Evolutionary conservation across 345 rosid genomes (phyloP).

Genomic region (Noccaea caerulescens): DNA sequence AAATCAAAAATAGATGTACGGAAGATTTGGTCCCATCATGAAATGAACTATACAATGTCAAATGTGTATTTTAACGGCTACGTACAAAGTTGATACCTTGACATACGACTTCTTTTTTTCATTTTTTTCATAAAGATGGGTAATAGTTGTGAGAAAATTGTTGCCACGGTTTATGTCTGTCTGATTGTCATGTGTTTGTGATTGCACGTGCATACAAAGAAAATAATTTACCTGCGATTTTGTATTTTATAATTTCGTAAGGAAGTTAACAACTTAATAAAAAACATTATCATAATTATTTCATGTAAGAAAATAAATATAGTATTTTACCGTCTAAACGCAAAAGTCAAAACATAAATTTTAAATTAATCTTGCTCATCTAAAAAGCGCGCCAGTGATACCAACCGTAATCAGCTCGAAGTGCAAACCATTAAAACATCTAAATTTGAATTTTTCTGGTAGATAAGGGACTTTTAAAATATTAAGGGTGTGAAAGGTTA

Average conservation of each 20-base stretch:
- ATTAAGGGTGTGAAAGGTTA: too few species aligned
- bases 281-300: too few species aligned
- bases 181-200: neutral
- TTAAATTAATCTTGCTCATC: neutral
- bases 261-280: too few species aligned
- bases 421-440: neutral
- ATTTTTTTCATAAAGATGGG: neutral
- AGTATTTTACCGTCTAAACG: neutral
- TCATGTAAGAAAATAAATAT: neutral
- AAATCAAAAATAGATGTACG: conserved; percentile 21
- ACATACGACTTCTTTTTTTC: neutral
- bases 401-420: neutral
- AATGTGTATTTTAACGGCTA: neutral
- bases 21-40: conserved; percentile 24
- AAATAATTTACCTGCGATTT: neutral
- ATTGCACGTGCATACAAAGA: conserved; percentile 4
- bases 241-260: neutral
- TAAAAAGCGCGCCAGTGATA: neutral
- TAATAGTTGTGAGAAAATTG: neutral
- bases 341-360: too few species aligned
- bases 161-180: neutral
- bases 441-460: neutral
- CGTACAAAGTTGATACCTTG: neutral
- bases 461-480: neutral
- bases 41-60: neutral